phyloP scores from a whole-genome alignment of 2,329 filamentous ascomycete genomes.

The Podosphaera aphanis region DNA sequence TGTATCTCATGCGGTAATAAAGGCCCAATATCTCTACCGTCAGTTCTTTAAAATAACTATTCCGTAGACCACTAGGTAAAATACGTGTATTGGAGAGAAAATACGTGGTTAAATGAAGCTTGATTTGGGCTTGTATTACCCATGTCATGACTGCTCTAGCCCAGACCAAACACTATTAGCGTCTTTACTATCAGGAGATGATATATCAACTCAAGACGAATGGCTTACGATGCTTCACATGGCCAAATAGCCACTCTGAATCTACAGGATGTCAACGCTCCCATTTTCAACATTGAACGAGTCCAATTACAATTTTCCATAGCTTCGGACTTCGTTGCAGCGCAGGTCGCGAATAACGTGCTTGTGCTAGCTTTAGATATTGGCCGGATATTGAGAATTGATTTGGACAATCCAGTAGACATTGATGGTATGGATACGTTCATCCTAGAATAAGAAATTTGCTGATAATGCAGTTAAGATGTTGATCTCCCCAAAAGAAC shows the following conservation, averaged over 20 bases:
- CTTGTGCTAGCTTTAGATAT: slow-evolving; percentile 80
- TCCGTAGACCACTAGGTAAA: too few relatives aligned
- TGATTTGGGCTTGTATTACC: too few relatives aligned
- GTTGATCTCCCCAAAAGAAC: slow-evolving; percentile 91
- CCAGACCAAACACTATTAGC: too few relatives aligned
- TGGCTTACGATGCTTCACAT: slow-evolving; percentile 48
- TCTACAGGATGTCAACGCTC: slow-evolving; percentile 37
- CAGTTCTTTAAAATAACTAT: too few relatives aligned
- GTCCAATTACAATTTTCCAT: slow-evolving; percentile 89
- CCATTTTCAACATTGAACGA: slow-evolving; percentile 84
- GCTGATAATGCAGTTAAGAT: slow-evolving; percentile 28
- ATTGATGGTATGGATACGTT: slow-evolving; percentile 46
- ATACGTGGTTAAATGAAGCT: too few relatives aligned
- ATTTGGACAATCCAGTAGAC: slow-evolving; percentile 77
- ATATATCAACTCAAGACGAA: slow-evolving; percentile 18
- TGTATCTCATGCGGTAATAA: too few relatives aligned
- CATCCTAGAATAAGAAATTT: background rate
- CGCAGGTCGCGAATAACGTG: slow-evolving; percentile 93
- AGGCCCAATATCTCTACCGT: too few relatives aligned
- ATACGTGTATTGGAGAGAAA: too few relatives aligned
- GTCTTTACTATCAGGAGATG: slow-evolving; percentile 11
- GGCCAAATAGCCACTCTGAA: slow-evolving; percentile 48
- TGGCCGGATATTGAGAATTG: slow-evolving; percentile 78
- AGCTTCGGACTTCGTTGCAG: slow-evolving; percentile 84
- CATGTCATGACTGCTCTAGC: too few relatives aligned